Evolutionary conservation across 2,329 filamentous ascomycete species (phyloP).

Genomic region (Davidsoniella virescens): DNA sequence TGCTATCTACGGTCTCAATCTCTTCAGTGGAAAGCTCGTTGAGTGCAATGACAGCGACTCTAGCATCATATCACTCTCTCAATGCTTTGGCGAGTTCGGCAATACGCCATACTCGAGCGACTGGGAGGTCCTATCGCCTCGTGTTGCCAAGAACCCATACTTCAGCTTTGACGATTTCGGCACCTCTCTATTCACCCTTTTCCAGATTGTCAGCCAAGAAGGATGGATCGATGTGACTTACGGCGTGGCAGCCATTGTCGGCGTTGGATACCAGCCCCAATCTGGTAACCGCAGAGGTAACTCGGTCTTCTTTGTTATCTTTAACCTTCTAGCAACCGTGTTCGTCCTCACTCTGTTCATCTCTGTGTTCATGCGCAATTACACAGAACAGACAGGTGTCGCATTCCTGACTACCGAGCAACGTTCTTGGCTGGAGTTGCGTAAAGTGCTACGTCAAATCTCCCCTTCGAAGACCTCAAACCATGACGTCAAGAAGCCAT

Average conservation of each 20-base stretch:
- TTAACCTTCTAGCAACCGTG: constrained; percentile 90
- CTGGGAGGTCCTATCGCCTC: constrained; percentile 73
- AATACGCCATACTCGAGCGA: constrained; percentile 53
- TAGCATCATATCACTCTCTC: constrained; percentile 39
- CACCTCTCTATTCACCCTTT: constrained; percentile 86
- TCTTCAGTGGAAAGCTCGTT: constrained; percentile 73
- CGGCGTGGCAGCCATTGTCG: constrained; percentile 66
- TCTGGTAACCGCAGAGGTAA: constrained; percentile 61
- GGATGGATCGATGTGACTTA: constrained; percentile 94
- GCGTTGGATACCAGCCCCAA: constrained; percentile 55
- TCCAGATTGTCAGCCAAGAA: constrained; percentile 97
- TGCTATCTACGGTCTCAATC: constrained; percentile 84
- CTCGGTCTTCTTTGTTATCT: constrained; percentile 84
- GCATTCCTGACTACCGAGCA: constrained; percentile 92
- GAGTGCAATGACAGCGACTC: constrained; percentile 50
- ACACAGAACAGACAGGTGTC: constrained; percentile 95
- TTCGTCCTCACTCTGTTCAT: constrained; percentile 96
- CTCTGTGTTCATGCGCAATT: constrained; percentile 98
- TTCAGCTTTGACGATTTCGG: constrained; percentile 93
- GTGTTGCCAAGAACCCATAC: constrained; percentile 64
- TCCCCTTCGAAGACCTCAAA: constrained; percentile 88
- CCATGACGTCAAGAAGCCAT: constrained; percentile 55
- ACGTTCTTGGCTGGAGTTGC: constrained; percentile 86
- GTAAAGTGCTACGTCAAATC: constrained; percentile 82
- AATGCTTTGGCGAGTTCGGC: constrained; percentile 74